Conservation (phyloP, 2,329 filamentous ascomycete species). For the Rutstroemia sp. region DNA sequence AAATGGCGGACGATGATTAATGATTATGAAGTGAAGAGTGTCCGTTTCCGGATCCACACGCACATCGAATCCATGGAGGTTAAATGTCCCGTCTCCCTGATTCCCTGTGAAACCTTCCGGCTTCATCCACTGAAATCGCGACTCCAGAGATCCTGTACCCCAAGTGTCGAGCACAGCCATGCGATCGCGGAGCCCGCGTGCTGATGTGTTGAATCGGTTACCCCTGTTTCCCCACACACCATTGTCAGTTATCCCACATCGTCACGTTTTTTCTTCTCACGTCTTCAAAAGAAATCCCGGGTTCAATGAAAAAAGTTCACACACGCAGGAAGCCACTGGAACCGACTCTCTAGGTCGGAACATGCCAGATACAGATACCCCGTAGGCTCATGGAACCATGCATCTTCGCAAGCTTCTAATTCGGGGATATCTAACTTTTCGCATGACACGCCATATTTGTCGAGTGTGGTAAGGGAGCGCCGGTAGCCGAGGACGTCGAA, state of each 20-base stretch:
- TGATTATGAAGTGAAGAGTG: slow-evolving; percentile 27
- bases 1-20: slow-evolving; percentile 31
- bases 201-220: slow-evolving; percentile 20
- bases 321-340: slow-evolving; percentile 25
- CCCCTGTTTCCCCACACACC: slow-evolving; percentile 10
- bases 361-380: slow-evolving; percentile 26
- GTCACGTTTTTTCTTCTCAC: too few species aligned
- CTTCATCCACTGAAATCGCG: slow-evolving; percentile 19
- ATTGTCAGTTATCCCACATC: too few species aligned
- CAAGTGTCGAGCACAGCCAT: slow-evolving; percentile 25
- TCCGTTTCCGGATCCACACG: slow-evolving; percentile 19
- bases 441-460: slow-evolving; percentile 27
- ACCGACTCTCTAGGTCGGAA: slow-evolving; percentile 18
- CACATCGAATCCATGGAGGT: slow-evolving; percentile 31
- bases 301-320: slow-evolving; percentile 3
- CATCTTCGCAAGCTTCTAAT: slow-evolving; percentile 26
- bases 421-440: slow-evolving; percentile 20
- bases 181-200: slow-evolving; percentile 18
- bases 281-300: background rate
- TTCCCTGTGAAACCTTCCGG: slow-evolving; percentile 20
- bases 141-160: slow-evolving; percentile 15
- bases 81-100: slow-evolving; percentile 24
- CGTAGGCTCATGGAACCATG: slow-evolving; percentile 26
- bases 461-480: slow-evolving; percentile 27
- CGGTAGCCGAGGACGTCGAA: slow-evolving; percentile 28